Evolutionary conservation across 805 yeast species (phyloP), one percentile per base, ranked within the genome.

Genomic region (Pichia ethanolica): DNA sequence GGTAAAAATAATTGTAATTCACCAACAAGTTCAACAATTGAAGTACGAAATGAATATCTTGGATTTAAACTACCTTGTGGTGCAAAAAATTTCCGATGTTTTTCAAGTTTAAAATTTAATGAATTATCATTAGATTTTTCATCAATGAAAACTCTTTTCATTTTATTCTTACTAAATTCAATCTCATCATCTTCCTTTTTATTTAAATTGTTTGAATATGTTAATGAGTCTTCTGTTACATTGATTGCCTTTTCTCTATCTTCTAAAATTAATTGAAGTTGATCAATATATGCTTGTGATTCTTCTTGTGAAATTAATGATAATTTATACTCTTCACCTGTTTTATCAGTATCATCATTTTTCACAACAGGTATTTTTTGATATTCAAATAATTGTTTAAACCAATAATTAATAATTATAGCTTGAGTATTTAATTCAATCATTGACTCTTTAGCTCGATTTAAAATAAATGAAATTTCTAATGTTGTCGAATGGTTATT

Each of bases 311-410:
- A 82, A 39, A 79, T 78, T 44, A 91, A 69, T 0, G 95, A 82
- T 5, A 75, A 76, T 11, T 79, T 82, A 64, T 90, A 93, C 59
- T 89, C 97, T 45, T 80, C 85, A 12, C 90, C 89, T 46, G 82
- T 80, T 3, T 59, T 58, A 32, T 55, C 64, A 3, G 46, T 54
- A 12, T 54, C 63, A 5, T 49, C 54, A 7, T 53, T 50, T 34
- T 45, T 50, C 1, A 58, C 66, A 7, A 86, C 70, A 0, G 80
- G 80, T n/a, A 69, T 70, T 35, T 68, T 59, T 44, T 86, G 65
- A 12, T 79, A 62, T 3, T 55, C 55, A 5, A 66, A 57, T 46
- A 83, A 61, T 13, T 72, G 68, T 0, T 59, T 59, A 50, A 79
- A 60, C 83, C 86, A 79, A 5, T 60, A 57, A 55, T 82, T 82